phyloP scores from a whole-genome alignment of 2,329 filamentous ascomycete species.

The Onygenales sp. region DNA sequence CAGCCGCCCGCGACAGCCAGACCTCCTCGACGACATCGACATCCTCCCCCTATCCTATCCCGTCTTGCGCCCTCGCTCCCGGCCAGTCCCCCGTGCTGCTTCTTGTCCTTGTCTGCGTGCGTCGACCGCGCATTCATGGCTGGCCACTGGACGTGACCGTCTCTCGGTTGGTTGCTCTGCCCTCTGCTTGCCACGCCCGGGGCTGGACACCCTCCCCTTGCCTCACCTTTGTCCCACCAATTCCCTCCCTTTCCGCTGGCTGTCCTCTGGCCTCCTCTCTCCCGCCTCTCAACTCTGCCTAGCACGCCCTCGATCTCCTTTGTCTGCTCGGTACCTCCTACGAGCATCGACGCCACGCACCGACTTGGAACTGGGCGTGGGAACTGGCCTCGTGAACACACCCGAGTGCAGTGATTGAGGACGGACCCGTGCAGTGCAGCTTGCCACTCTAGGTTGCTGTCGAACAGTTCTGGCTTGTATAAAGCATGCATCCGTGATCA shows the following conservation, averaged over 20 bases:
- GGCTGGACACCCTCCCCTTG: neutral
- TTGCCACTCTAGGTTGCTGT: neutral
- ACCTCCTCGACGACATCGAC: too few species aligned
- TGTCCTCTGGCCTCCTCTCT: too few species aligned
- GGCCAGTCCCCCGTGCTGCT: neutral
- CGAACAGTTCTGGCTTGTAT: neutral
- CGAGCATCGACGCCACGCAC: too few species aligned
- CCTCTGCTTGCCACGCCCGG: neutral
- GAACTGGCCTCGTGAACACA: too few species aligned
- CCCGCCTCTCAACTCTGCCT: too few species aligned
- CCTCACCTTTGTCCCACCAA: neutral
- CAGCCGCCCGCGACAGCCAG: neutral
- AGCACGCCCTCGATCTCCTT: too few species aligned
- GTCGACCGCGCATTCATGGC: conserved; percentile 1
- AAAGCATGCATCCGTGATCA: conserved; percentile 2
- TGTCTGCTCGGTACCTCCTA: too few species aligned
- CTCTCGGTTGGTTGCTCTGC: neutral
- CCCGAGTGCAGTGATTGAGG: too few species aligned
- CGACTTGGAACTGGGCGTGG: too few species aligned
- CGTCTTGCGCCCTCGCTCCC: neutral
- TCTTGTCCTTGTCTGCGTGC: neutral
- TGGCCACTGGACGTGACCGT: conserved; percentile 1
- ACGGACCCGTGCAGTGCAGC: neutral
- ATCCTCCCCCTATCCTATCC: neutral
- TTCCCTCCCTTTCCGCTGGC: too few species aligned